Evolutionary conservation across 495 filamentous ascomycete species (phyloP), one percentile per base, ranked within the genome.

Genomic region (Aspergillus coremiiformis): DNA sequence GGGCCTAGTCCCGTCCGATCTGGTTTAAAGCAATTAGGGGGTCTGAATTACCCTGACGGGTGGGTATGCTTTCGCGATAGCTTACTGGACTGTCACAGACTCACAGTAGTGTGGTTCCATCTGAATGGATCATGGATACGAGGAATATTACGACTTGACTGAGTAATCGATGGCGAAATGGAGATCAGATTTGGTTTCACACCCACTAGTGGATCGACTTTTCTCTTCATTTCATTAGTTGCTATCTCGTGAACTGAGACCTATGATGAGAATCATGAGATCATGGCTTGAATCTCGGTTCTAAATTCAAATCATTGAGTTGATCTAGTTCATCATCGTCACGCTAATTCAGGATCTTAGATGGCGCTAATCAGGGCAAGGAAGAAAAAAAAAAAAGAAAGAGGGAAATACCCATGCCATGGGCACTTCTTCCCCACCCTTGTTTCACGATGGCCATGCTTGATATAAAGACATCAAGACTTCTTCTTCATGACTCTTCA

Each of bases 281-380:
- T 57, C 58, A 55, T 57, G 46, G 11, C 45, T 44, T 45, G 5
- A 21, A 15, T 21, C 15, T 19, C n/a, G 37, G 8, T 42, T 46
- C 48, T 37, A 48, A 61, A 55, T 55, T 61, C 58, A 61, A 61
- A 57, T 61, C 52, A 61, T 55, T 11, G 4, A 24, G 27, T 29
- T 39, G 45, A 49, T 54, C 21, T 41, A 45, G 49, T 44, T 39
- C 45, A 54, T 54, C 52, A 43, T 39, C 33, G 37, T 47, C 47
- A 39, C 45, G 29, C 37, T 41, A 41, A 41, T 10, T 17, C n/a
- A 41, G 37, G 17, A 41, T 41, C 37, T 20, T 5, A 41, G 37
- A 41, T 41, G 37, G 37, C 37, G 37, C 37, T 41, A 41, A 41
- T 41, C 37, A 41, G 37, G 37, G 37, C 5, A 41, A 21, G n/a